Evolutionary conservation across 805 yeast species (phyloP), one percentile per base, ranked within the genome.

Genomic region (Wickerhamiella occidentalis): DNA sequence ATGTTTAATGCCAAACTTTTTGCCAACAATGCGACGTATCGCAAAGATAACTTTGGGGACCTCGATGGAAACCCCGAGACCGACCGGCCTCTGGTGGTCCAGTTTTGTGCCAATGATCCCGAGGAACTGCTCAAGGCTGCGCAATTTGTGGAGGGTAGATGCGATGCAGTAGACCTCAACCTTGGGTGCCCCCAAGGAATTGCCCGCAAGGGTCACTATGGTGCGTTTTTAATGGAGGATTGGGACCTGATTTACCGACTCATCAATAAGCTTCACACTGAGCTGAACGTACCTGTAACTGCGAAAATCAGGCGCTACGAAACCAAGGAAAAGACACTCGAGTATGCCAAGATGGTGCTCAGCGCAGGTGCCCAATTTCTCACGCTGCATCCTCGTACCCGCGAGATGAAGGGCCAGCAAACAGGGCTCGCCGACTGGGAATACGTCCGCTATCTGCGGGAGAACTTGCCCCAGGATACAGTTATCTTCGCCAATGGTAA

Each of bases 181-280:
- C 71, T 92, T 51, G 99, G 99, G 0, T 92, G 99, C 65, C 99
- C 99, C 0, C 99, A 92, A 65, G 96, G 96, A 1, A 92, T 92
- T 53, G 99, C 99, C 0, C 76, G 75, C 54, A 85, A 85, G 64
- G 99, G 99, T 0, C 82, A 85, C 55, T 92, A 92, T 63, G 99
- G 99, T 0, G 80, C 97, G 0, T 92, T 88, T 58, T 68, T 92
- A 49, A 90, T 88, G 96, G 99, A 92, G 51, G 96, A 92, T 60
- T 92, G 97, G 97, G 85, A 77, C 19, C 68, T 90, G 49, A 79
- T 92, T 13, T 72, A 78, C 58, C 74, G 70, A 47, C 70, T 92
- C 52, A 87, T 92, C 55, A 75, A 72, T 54, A 83, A 71, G 15
- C 69, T 90, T 47, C 95, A 87, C 64, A 75, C 72, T 0, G 79